Evolutionary conservation across 441 rosid genomes (phyloP).

Genomic region (Dalechampia spathulata): DNA sequence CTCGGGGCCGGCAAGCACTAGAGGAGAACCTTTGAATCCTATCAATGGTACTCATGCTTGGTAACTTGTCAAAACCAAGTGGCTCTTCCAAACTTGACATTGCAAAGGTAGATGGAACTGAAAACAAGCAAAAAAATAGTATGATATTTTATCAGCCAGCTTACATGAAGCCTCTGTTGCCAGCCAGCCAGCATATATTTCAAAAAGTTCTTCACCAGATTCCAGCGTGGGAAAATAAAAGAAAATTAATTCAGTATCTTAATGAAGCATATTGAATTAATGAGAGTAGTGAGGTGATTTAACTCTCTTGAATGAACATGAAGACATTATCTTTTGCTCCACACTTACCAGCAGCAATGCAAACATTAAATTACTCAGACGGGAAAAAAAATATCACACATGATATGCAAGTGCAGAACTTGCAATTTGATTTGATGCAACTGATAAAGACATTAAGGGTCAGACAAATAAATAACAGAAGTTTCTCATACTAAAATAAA

Average conservation of each 20-base stretch:
- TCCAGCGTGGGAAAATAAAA: not conserved
- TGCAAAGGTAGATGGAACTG: conserved; percentile 27
- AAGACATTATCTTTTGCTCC: not conserved
- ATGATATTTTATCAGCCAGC: conserved; percentile 12
- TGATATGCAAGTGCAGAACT: not conserved
- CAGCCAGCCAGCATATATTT: conserved; percentile 13
- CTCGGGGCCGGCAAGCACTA: conserved; percentile 60
- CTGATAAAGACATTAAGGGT: not conserved
- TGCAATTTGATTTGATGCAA: not conserved
- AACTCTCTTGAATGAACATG: not conserved
- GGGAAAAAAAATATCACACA: not conserved
- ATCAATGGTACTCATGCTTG: conserved; percentile 80
- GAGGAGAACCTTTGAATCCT: conserved; percentile 80
- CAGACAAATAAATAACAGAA: not conserved
- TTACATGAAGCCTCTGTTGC: conserved; percentile 6
- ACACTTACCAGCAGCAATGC: not conserved
- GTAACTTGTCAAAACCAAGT: conserved; percentile 75
- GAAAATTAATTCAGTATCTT: not conserved
- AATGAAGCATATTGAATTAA: not conserved
- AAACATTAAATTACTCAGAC: not conserved
- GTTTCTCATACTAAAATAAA: not conserved
- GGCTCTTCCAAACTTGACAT: conserved; percentile 99
- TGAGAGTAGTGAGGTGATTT: not conserved
- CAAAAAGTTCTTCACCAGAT: not conserved
- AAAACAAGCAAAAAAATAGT: conserved; percentile 27